Evolutionary conservation across 73 alveolate species (phyloP).

Genomic region (Paramecium sonneborni): DNA sequence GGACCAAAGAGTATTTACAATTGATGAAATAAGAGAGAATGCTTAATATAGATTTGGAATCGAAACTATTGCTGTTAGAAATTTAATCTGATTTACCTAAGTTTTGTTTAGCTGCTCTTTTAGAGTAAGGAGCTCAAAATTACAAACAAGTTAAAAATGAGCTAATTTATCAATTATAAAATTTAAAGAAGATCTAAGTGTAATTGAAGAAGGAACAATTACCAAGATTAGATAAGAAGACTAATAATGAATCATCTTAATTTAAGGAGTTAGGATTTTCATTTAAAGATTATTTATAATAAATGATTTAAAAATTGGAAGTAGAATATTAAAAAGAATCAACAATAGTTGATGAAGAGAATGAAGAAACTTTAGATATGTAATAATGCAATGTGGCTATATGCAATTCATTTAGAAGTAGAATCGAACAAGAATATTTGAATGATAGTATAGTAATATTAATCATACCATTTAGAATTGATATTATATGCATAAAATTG

Average conservation of each 20-base stretch:
- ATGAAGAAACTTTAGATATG: slow-evolving; percentile 20
- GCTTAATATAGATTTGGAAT: not conserved
- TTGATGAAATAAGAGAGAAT: slow-evolving; percentile 20
- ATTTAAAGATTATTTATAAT: not conserved
- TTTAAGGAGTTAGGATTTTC: not conserved
- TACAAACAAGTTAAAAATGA: slow-evolving; percentile 1
- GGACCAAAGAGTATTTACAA: slow-evolving; percentile 12
- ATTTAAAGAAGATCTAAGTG: not conserved
- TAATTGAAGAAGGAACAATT: not conserved
- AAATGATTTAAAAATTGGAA: not conserved
- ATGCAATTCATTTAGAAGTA: not conserved
- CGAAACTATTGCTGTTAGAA: not conserved
- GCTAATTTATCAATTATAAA: slow-evolving; percentile 10
- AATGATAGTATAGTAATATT: slow-evolving; percentile 10
- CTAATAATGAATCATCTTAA: not conserved
- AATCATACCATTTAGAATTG: slow-evolving; percentile 25
- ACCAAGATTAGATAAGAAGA: not conserved
- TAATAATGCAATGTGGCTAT: not conserved
- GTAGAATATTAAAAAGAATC: not conserved
- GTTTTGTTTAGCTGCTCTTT: not conserved
- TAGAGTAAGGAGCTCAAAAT: not conserved
- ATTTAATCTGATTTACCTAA: not conserved
- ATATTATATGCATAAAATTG: not conserved
- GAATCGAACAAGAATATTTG: not conserved
- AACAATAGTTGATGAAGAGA: not conserved